Conservation (phyloP, 2,329 filamentous ascomycete species). For the Ophioceras dolichostomum region DNA sequence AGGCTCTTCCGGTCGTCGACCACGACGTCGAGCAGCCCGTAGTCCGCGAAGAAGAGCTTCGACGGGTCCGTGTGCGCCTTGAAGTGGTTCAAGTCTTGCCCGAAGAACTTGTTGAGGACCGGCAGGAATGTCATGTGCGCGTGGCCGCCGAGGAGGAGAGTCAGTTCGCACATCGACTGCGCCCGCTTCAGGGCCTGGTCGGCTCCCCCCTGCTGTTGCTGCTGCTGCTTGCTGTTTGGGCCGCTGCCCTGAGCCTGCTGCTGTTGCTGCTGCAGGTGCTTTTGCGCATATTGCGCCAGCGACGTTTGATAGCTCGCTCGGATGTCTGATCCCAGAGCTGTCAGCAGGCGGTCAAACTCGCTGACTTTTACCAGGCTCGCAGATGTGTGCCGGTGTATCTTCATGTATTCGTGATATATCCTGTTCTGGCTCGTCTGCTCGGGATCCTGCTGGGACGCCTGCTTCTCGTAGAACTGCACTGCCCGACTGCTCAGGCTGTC, state of each 20-base stretch:
- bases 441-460: conserved; percentile 21
- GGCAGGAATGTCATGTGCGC: conserved; percentile 34
- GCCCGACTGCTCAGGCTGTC: conserved; percentile 35
- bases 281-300: conserved; percentile 32
- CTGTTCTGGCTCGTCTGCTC: conserved; percentile 24
- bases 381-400: conserved; percentile 37
- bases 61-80: conserved; percentile 49
- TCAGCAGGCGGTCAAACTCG: conserved; percentile 52
- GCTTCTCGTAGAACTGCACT: conserved; percentile 35
- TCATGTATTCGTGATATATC: conserved; percentile 44
- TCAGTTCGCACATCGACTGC: conserved; percentile 36
- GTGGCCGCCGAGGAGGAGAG: conserved; percentile 34
- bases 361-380: conserved; percentile 42
- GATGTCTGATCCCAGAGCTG: conserved; percentile 32
- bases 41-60: conserved; percentile 58
- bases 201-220: conserved; percentile 22
- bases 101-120: conserved; percentile 55
- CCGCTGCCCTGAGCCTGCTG: conserved; percentile 11
- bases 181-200: conserved; percentile 31
- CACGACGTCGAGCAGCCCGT: conserved; percentile 58
- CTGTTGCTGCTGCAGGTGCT: conserved; percentile 23
- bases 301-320: conserved; percentile 35
- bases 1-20: conserved; percentile 42
- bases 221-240: conserved; percentile 14
- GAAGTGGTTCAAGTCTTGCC: conserved; percentile 44